These are phyloP conservation scores for Schizochytrium sp. DNA, from an alignment of 108 stramenopile genomes.

Conservation along the genomic window DNA sequence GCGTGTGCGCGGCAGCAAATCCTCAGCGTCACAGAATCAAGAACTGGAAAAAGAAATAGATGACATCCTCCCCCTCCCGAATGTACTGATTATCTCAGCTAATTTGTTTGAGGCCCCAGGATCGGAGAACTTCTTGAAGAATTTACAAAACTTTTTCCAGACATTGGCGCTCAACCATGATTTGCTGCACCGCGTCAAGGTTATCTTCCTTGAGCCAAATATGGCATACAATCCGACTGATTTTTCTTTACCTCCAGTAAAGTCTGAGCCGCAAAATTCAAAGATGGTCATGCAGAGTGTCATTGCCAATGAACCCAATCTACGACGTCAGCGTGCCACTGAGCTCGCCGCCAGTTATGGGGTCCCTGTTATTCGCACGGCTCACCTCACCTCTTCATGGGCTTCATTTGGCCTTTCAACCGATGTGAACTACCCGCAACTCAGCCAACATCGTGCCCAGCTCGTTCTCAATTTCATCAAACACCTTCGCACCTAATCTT, in stretches of 20 bases:
- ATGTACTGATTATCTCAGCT: not conserved
- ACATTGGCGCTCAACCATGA: slow-evolving; percentile 15
- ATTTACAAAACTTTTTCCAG: not conserved
- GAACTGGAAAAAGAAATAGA: not conserved
- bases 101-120: not conserved
- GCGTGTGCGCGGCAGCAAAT: not conserved
- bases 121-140: not conserved
- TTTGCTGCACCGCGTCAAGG: not conserved
- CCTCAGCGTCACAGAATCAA: not conserved
- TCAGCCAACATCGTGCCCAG: slow-evolving; percentile 38
- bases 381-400: not conserved
- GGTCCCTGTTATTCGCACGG: slow-evolving; percentile 13
- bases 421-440: not conserved
- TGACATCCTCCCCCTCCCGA: not conserved
- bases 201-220: slow-evolving; percentile 26
- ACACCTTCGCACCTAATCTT: slow-evolving; percentile 19
- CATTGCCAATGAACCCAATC: too few relatives aligned
- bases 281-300: too few relatives aligned
- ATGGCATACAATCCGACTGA: not conserved
- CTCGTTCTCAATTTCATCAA: slow-evolving; percentile 54
- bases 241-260: too few relatives aligned
- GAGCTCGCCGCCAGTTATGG: slow-evolving; percentile 36
- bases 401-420: not conserved
- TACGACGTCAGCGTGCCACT: not conserved
- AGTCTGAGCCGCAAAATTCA: too few relatives aligned